These are phyloP conservation scores for Pyricularia grisea DNA, from an alignment of 2,329 filamentous ascomycete genomes.

Conservation along the genomic window DNA sequence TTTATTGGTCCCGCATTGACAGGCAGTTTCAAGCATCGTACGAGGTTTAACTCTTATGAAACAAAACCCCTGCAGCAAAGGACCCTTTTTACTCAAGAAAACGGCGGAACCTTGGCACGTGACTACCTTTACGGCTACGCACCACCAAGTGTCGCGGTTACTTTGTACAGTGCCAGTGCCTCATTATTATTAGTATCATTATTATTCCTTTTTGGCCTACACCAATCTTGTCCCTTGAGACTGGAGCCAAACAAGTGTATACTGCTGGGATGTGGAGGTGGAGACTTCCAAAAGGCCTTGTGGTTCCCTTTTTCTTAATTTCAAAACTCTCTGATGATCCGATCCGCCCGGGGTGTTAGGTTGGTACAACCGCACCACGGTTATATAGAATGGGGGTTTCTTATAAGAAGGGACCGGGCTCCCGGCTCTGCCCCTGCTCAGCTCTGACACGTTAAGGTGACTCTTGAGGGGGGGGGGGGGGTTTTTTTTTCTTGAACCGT, in stretches of 20 bases:
- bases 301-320: neutral
- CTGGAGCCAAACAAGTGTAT: neutral
- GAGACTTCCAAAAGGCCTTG: neutral
- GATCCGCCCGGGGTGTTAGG: neutral
- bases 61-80: neutral
- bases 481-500: neutral
- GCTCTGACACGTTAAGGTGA: neutral
- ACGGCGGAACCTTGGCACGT: neutral
- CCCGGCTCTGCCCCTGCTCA: neutral
- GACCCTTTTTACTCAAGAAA: neutral
- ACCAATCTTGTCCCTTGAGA: neutral
- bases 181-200: too few species aligned
- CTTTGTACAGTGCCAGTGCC: neutral
- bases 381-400: neutral
- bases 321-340: neutral
- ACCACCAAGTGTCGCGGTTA: too few species aligned
- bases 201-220: too few species aligned
- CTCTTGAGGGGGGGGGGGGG: too few species aligned
- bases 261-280: neutral
- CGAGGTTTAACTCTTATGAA: neutral
- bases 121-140: neutral
- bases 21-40: neutral
- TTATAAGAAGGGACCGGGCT: neutral
- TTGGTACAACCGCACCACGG: neutral
- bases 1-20: neutral